Base-by-base conservation (phyloP, 2,329 filamentous ascomycete species). In the Colletotrichum horii region DNA sequence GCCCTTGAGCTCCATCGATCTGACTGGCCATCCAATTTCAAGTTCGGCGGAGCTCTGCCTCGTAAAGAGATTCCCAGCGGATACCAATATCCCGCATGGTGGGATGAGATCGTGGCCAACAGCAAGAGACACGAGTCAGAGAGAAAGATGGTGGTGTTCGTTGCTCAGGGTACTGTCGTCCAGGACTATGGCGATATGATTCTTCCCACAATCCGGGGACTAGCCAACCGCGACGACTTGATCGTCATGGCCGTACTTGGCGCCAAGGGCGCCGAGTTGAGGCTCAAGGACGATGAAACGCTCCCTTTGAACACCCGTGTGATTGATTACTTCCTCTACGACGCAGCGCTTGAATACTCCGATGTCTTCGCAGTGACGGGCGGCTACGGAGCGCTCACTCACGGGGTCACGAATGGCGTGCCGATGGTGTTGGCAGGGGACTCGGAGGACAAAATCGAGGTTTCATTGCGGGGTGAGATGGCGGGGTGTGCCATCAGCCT, bases 321-420 rank as follows among this genome's bases (percentile, higher is more conserved):
- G 4, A 80, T 85, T 32, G 86, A 89, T 78, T 89, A 87, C 77
- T 78, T 90, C 6, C 83, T 87, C 6, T 90, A 89, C 78, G 86
- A 90, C 74, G 80, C 82, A 1, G 72, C 89, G 1, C 81, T 90
- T 4, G 84, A 85, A 5, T 73, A 88, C 79, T 82, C 82, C 38
- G 87, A 85, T 43, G 83, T 88, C 30, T 87, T 89, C 36, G 82
- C 90, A n/a, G 83, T 83, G 26, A 90, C 89, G 66, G 88, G 84
- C 8, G 88, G 88, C 6, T 90, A 88, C 72, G 87, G 88, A 8
- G 87, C 85, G 2, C 83, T 88, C 66, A 82, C 84, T 22, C 87
- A 89, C 70, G 84, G 83, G 7, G 79, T 89, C 5, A 81, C 83
- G 38, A 84, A 87, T 73, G 87, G 87, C 3, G 85, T 88, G 36